Base-by-base conservation (phyloP, 352 stramenopile genomes). In the Thraustochytrium striatum region DNA sequence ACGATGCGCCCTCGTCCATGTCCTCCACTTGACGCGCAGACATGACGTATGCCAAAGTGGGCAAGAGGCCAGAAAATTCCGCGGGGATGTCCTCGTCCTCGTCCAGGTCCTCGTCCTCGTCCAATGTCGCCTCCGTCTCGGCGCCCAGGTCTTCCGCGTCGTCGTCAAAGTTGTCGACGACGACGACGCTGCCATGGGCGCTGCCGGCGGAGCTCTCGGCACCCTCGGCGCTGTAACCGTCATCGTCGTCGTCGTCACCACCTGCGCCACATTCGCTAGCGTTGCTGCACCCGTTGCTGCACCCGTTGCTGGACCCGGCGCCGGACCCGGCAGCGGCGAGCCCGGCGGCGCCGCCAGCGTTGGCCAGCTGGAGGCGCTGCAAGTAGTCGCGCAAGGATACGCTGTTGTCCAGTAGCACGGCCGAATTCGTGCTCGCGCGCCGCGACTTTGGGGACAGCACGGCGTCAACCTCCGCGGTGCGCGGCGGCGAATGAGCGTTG, bases 31-130 rank as follows among this genome's bases (percentile, higher is more conserved):
- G 65, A 35, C 65, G 11, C n/a, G 65, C 65, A 1, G 65, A 75
- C 65, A 75, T 75, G 32, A 75, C 65, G 25, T 75, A 75, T 3
- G 65, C 65, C 2, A 75, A n/a, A 3, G 65, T 61, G 1, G 65
- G 65, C 8, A 75, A n/a, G 8, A 75, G 65, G 5, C 36, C 65
- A 41, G 65, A 62, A 32, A 62, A 75, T 25, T 75, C 65, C n/a
- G 41, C 25, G 2, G 61, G 61, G 1, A 70, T 7, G 30, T 55
- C 61, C 19, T 30, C 19, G 1, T 28, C 61, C 13, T 70, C 61
- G 19, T 70, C 59, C 16, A 33, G 33, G 1, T 52, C 28, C 5
- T 70, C 61, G 21, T 70, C 61, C 61, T 70, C 61, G 28, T 70
- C 61, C 21, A 52, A 21, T 13, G n/a, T 30, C 8, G 19, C 58